phyloP scores from a whole-genome alignment of 2,329 filamentous ascomycete species.

The Aspergillus sclerotialis region DNA sequence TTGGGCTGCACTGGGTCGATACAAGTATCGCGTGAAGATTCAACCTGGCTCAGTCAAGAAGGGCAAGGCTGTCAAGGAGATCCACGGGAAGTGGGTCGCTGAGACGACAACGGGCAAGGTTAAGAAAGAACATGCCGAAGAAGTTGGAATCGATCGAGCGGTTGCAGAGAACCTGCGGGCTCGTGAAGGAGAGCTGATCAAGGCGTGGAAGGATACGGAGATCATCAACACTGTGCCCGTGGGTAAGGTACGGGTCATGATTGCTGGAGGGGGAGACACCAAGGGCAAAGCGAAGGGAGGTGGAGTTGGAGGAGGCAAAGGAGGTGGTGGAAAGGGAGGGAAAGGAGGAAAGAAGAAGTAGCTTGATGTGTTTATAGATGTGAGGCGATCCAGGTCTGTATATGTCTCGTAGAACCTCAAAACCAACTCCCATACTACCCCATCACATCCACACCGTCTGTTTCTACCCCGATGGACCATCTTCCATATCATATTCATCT shows the following conservation, averaged over 20 bases:
- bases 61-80: conserved; percentile 87
- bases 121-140: conserved; percentile 51
- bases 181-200: conserved; percentile 76
- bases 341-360: conserved; percentile 38
- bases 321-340: conserved; percentile 18
- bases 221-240: conserved; percentile 75
- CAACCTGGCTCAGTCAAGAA: conserved; percentile 88
- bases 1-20: conserved; percentile 56
- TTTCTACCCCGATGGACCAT: too few relatives aligned
- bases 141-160: conserved; percentile 39
- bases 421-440: too few relatives aligned
- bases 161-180: conserved; percentile 76
- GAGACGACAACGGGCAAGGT: conserved; percentile 47
- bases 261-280: conserved; percentile 49
- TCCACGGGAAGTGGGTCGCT: conserved; percentile 71
- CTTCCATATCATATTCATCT: too few relatives aligned
- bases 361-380: too few relatives aligned
- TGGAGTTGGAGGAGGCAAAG: conserved; percentile 13
- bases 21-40: conserved; percentile 92
- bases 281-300: conserved; percentile 34
- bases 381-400: too few relatives aligned
- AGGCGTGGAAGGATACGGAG: conserved; percentile 73
- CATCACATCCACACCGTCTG: too few relatives aligned
- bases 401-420: too few relatives aligned
- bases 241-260: conserved; percentile 71